These are phyloP conservation scores for Fonsecaea multimorphosa DNA, from an alignment of 2,329 filamentous ascomycete species.

Conservation along the genomic window DNA sequence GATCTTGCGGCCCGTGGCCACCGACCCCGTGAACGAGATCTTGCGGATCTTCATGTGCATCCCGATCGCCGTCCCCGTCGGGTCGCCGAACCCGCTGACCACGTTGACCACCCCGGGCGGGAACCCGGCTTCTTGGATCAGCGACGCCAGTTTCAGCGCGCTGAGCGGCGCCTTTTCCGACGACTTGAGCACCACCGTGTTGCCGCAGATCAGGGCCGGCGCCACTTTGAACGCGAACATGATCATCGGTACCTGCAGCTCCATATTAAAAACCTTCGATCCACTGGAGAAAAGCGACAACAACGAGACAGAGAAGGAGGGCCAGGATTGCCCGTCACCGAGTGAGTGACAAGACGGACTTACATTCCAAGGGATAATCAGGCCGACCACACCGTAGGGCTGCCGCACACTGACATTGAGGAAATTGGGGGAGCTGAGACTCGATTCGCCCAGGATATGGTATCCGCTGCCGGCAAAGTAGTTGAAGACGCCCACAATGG, in stretches of 20 bases:
- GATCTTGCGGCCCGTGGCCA: constrained; percentile 42
- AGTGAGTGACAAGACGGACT: constrained; percentile 45
- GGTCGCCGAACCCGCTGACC: constrained; percentile 52
- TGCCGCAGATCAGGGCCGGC: constrained; percentile 54
- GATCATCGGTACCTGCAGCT: constrained; percentile 20
- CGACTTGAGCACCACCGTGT: constrained; percentile 54
- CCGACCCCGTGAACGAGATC: constrained; percentile 45
- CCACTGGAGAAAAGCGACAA: too few species aligned
- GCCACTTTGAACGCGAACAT: constrained; percentile 51
- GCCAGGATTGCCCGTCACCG: constrained; percentile 43
- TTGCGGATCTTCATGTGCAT: constrained; percentile 44
- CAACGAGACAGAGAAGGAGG: too few species aligned
- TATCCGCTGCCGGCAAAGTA: constrained; percentile 37
- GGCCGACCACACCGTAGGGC: constrained; percentile 42
- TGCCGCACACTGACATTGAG: constrained; percentile 40
- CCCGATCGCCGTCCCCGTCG: constrained; percentile 59
- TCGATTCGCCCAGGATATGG: constrained; percentile 33
- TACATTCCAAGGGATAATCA: constrained; percentile 52
- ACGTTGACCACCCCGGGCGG: constrained; percentile 53
- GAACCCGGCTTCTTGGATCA: constrained; percentile 55
- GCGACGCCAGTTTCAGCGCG: constrained; percentile 45
- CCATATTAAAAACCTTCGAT: too few species aligned
- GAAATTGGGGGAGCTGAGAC: constrained; percentile 31
- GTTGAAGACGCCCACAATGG: constrained; percentile 20
- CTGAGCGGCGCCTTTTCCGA: constrained; percentile 53